phyloP scores from a whole-genome alignment of 2,329 filamentous ascomycete genomes.

The Penicillium palitans region DNA sequence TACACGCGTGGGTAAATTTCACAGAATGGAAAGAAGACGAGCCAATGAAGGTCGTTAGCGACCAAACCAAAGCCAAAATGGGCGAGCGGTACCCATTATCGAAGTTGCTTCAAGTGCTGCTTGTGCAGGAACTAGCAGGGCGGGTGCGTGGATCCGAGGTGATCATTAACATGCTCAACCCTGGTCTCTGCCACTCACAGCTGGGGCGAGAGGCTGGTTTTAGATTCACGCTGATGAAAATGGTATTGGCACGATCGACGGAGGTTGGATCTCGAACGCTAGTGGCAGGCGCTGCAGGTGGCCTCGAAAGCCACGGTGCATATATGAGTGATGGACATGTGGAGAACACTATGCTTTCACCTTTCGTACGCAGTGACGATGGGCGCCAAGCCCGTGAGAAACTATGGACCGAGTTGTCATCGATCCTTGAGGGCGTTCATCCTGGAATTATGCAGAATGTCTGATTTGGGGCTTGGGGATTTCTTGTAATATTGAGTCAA shows the following conservation, averaged over 20 bases:
- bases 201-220: slow-evolving; percentile 42
- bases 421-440: slow-evolving; percentile 45
- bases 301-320: slow-evolving; percentile 48
- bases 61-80: slow-evolving; percentile 40
- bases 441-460: slow-evolving; percentile 39
- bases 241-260: slow-evolving; percentile 44
- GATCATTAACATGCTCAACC: slow-evolving; percentile 54
- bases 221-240: slow-evolving; percentile 16
- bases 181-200: slow-evolving; percentile 54
- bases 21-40: slow-evolving; percentile 40
- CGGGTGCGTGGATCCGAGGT: slow-evolving; percentile 37
- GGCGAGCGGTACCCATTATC: slow-evolving; percentile 45
- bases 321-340: slow-evolving; percentile 46
- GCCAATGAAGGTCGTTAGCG: slow-evolving; percentile 42
- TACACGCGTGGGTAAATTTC: slow-evolving; percentile 43
- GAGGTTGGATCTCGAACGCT: slow-evolving; percentile 53
- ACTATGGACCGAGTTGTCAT: slow-evolving; percentile 48
- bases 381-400: slow-evolving; percentile 40
- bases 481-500: background rate
- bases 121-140: slow-evolving; percentile 43
- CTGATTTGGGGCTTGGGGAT: background rate
- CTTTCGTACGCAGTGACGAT: slow-evolving; percentile 44
- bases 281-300: slow-evolving; percentile 40
- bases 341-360: slow-evolving; percentile 28
- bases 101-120: slow-evolving; percentile 53